A percentile compares a stretch with the other conserved stretches of the same genome.
Conservation (phyloP, 1,284 basidiomycete genomes). For the Mycena sp. region DNA sequence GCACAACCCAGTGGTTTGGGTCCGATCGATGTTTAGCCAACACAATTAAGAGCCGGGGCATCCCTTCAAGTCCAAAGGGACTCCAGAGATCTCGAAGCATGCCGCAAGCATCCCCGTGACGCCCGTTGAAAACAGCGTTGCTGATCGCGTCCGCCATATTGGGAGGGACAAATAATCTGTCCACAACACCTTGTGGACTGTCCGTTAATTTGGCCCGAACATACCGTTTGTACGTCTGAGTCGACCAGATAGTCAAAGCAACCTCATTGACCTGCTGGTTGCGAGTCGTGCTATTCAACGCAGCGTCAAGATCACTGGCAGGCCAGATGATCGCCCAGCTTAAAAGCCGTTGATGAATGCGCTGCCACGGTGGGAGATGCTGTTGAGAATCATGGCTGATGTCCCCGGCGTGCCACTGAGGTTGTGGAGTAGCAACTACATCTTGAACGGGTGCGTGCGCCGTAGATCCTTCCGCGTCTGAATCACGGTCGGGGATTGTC, state of each 20-base stretch:
- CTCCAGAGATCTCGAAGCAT: conserved; percentile 87
- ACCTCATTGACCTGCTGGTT: conserved; percentile 89
- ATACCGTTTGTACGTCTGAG: conserved; percentile 91
- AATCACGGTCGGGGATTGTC: conserved; percentile 79
- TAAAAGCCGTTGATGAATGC: conserved; percentile 82
- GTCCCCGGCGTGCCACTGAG: conserved; percentile 61
- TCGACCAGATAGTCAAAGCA: conserved; percentile 88
- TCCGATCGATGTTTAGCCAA: conserved; percentile 83
- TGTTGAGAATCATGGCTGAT: conserved; percentile 56
- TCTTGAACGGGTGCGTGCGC: conserved; percentile 50
- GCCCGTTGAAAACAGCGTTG: conserved; percentile 86
- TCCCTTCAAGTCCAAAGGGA: conserved; percentile 84
- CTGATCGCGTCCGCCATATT: conserved; percentile 93
- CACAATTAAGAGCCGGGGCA: conserved; percentile 80
- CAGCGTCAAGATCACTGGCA: conserved; percentile 77
- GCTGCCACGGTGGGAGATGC: conserved; percentile 81
- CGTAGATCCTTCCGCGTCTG: conserved; percentile 57
- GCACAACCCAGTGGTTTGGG: conserved; percentile 85
- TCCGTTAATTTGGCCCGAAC: conserved; percentile 85
- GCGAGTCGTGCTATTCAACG: conserved; percentile 83
- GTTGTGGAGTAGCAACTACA: conserved; percentile 58
- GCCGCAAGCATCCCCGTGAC: conserved; percentile 85
- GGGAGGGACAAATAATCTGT: conserved; percentile 89
- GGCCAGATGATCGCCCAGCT: conserved; percentile 93
- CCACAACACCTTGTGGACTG: conserved; percentile 78